Conservation (phyloP, 305 asterid genomes). For the Lippia alba region DNA sequence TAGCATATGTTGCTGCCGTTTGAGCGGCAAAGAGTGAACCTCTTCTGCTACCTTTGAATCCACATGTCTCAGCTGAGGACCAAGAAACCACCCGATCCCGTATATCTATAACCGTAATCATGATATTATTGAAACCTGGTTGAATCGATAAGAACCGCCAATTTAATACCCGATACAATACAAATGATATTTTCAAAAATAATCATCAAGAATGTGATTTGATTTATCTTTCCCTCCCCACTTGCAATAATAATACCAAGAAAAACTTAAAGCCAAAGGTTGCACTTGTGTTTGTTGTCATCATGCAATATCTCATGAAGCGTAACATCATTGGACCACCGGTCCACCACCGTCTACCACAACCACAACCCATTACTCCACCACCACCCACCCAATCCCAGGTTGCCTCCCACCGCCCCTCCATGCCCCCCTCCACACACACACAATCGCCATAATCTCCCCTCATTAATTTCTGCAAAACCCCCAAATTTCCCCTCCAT, state of each 20-base stretch:
- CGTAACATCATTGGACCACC: slow-evolving; percentile 73
- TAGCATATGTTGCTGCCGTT: too few species aligned
- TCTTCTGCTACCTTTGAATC: too few species aligned
- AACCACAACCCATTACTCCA: slow-evolving; percentile 33
- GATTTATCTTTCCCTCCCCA: slow-evolving; percentile 28
- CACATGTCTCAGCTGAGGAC: too few species aligned
- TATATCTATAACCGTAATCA: too few species aligned
- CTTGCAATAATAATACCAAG: slow-evolving; percentile 26
- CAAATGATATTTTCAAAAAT: too few species aligned
- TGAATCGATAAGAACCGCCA: too few species aligned
- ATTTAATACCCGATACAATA: too few species aligned
- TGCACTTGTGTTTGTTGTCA: slow-evolving; percentile 42
- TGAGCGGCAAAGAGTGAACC: too few species aligned
- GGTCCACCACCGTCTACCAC: slow-evolving; percentile 50
- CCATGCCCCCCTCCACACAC: slow-evolving; percentile 68
- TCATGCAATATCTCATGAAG: slow-evolving; percentile 48
- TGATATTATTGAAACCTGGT: too few species aligned
- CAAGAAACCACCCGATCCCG: too few species aligned
- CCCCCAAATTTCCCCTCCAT: slow-evolving; percentile 14
- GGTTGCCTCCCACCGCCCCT: slow-evolving; percentile 59
- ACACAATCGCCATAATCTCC: slow-evolving; percentile 27
- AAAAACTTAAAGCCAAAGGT: slow-evolving; percentile 46
- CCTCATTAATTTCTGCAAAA: slow-evolving; percentile 17
- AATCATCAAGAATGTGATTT: too few species aligned
- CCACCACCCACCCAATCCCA: slow-evolving; percentile 54